Conservation (phyloP, 176 grass and related monocot species). For the Melocanna baccifera region DNA sequence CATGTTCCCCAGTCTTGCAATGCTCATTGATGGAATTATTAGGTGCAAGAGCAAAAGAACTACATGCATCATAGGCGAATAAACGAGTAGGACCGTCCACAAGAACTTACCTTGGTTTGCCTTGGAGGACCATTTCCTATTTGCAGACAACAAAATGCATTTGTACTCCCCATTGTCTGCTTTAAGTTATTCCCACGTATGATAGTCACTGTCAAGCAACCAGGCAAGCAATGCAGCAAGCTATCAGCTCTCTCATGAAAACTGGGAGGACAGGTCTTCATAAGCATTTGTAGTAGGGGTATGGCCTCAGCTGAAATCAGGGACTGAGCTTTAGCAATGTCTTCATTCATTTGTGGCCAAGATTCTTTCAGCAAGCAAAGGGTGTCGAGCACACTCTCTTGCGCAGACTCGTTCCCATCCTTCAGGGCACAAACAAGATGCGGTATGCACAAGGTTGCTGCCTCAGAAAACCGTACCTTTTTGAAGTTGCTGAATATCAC, state of each 20-base stretch:
- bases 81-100: not conserved
- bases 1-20: not conserved
- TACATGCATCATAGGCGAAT: not conserved
- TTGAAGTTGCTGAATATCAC: conserved; percentile 90
- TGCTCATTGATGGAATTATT: conserved; percentile 12
- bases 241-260: conserved; percentile 94
- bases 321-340: conserved; percentile 86
- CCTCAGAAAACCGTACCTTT: conserved; percentile 85
- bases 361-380: conserved; percentile 94
- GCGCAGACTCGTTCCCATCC: conserved; percentile 73
- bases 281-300: conserved; percentile 79
- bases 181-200: conserved; percentile 94
- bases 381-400: conserved; percentile 83
- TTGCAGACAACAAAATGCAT: conserved; percentile 95
- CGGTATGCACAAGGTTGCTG: conserved; percentile 88
- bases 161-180: conserved; percentile 91
- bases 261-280: conserved; percentile 89
- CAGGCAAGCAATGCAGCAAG: conserved; percentile 86
- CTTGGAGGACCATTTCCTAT: conserved; percentile 93
- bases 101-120: conserved; percentile 69
- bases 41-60: not conserved
- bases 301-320: conserved; percentile 92
- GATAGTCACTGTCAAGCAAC: conserved; percentile 86
- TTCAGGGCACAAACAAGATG: conserved; percentile 80
- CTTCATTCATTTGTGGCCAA: conserved; percentile 90